phyloP scores from a whole-genome alignment of 176 grass and related monocot species.

The Ensete glaucum region DNA sequence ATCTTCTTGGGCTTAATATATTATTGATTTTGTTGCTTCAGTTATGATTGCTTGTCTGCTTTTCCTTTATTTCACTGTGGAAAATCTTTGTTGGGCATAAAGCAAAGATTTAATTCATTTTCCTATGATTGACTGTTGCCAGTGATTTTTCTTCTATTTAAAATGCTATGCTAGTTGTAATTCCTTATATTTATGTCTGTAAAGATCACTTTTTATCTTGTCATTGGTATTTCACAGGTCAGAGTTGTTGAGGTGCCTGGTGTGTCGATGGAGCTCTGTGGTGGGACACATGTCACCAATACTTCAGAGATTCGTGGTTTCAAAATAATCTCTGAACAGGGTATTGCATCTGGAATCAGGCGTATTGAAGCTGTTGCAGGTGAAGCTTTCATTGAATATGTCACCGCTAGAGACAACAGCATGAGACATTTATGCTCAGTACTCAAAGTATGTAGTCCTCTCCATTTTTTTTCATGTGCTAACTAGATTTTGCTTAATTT shows the following conservation, averaged over 20 bases:
- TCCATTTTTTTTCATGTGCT: background rate
- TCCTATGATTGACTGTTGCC: no score
- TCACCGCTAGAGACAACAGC: conserved; percentile 69
- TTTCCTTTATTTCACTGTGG: background rate
- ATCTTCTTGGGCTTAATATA: background rate
- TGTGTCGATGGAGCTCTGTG: conserved; percentile 92
- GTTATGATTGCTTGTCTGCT: background rate
- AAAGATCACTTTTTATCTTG: background rate
- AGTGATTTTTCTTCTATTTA: background rate
- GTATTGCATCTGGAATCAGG: conserved; percentile 91
- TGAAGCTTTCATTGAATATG: conserved; percentile 86
- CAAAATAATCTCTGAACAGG: conserved; percentile 91
- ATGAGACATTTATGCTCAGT: conserved; percentile 69
- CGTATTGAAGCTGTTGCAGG: conserved; percentile 92
- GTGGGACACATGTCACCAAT: conserved; percentile 90
- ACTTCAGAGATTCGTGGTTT: conserved; percentile 87
- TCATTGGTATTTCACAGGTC: conserved; percentile 33
- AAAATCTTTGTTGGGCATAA: background rate
- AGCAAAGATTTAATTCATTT: background rate
- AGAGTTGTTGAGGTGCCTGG: conserved; percentile 92
- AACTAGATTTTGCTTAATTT: background rate
- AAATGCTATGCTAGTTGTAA: background rate
- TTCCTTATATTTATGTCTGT: background rate
- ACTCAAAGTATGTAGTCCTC: conserved; percentile 45
- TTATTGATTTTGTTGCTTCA: background rate